Base-by-base conservation (phyloP, 768 basidiomycete species). In the Daedaleopsis nitida region DNA sequence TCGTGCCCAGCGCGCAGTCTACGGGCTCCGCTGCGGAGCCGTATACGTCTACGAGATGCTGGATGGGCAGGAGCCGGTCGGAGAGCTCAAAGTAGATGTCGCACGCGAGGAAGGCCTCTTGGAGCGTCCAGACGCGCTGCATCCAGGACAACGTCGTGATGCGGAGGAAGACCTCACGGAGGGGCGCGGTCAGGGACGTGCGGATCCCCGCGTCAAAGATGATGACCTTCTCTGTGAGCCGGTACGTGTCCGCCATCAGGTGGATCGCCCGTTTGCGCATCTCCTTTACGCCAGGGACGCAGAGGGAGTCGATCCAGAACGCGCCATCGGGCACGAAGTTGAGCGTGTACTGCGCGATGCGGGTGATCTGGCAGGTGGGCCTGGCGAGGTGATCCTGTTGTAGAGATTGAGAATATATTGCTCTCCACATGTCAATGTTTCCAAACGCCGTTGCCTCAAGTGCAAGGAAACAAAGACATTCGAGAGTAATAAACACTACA, bases 161-260 rank as follows among this genome's bases (percentile, higher is more conserved):
- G 8, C 55, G 43, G 13, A 48, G 19, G 14, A 57, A 9, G 13
- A 5, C 9, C 44, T 47, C 47, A 23, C 23, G 0, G 14, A 48
- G 27, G 8, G 55, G n/a, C 5, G 44, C 3, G 12, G 9, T 23
- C 5, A 19, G 6, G 23, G 21, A 27, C 5, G 52, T 19, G 27
- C 53, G 59, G 3, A 60, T 43, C 9, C 58, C 43, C 2, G 47
- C 7, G 42, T 59, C 58, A 21, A 59, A 13, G 4, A 59, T 51
- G 3, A 59, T 35, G 21, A 62, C 54, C 17, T 17, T 32, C 17
- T 32, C 35, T 27, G 55, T 55, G 11, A 43, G 12, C 5, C 38
- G 16, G 24, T 61, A 61, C 12, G 55, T 62, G 38, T 58, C 24
- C 14, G 44, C 49, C 57, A 63, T 63, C 24, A 58, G 38, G 13